Evolutionary conservation across 2,329 filamentous ascomycete species (phyloP), one percentile per base, ranked within the genome.

Genomic region (Penicillium sclerotigenum): DNA sequence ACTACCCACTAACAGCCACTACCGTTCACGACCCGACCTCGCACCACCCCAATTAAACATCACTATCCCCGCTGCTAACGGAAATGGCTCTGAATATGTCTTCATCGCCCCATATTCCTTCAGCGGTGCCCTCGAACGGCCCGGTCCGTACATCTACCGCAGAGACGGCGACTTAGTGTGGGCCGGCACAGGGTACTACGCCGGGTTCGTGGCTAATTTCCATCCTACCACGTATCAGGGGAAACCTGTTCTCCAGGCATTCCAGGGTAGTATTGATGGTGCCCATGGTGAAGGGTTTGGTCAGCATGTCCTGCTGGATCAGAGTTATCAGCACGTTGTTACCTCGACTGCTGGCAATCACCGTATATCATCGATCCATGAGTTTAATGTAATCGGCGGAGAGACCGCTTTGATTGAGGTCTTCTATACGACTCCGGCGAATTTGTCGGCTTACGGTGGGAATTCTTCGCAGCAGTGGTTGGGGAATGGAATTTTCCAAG

Each of bases 91-190:
- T 10, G 69, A 68, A 9, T 72, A 69, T 43, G 52, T 73, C 16
- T 73, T 73, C 37, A 48, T 72, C 1, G 63, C 69, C 5, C 71
- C 68, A 2, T 72, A 67, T 41, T 56, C 60, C 6, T 18, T 29
- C 4, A 16, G 16, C 54, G 45, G 62, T 60, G 43, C 73, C 0
- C 79, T 79, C 11, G 71, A 74, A 13, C 80, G 82, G 64, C 73
- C 79, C 0, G 79, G 72, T 0, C 77, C 80, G 0, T 83, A 83
- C 61, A 83, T 83, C 55, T 78, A 81, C 59, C 72, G 74, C 3
- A 75, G 80, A 56, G 66, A 80, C 31, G 80, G 81, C 0, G 79
- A 82, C 43, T 70, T 83, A 0, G 72, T 84, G 4, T 83, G 80
- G 80, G 82, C 80, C 0, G 79, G 81, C 4, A 79, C 79, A 45